Base-by-base conservation (phyloP, 2,329 filamentous ascomycete genomes). In the Exophiala viscosa region DNA sequence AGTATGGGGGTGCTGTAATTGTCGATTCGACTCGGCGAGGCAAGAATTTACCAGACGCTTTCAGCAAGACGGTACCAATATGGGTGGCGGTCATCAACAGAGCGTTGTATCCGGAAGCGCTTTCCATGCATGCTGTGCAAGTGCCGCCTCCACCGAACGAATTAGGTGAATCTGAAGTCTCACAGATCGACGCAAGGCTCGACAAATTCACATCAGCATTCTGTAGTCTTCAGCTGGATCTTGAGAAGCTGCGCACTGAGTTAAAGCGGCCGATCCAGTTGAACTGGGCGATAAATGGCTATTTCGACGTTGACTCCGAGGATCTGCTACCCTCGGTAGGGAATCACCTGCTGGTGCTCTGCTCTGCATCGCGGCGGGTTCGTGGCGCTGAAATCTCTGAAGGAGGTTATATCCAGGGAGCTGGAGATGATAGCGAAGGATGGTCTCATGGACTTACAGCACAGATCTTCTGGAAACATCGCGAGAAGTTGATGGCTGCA, bases 1-100 rank as follows among this genome's bases (percentile, higher is more conserved):
- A 73, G 50, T 66, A 82, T 69, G 52, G 60, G 71, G 74, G 51
- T 71, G 73, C 85, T 68, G 85, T 97, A 54, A 84, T 99, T 52
- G 87, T 97, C 39, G 93, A 99, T 71, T 96, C 90, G 20, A 99
- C 93, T 0, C 79, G 93, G 50, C 80, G 92, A 47, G 93, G 93
- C 8, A 97, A 97, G 74, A 84, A 82, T 62, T 95, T 97, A 84
- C 92, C 93, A 1, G 93, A 99, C 72, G 91, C 93, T 13, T 78
- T 99, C 14, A 90, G 87, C 63, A 96, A 96, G 70, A 97, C 93
- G 0, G 78, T 97, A 20, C 92, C 93, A 1, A 88, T 96, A 57
- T 99, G 93, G 93, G 91, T 88, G 69, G 83, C 86, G 57, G 88
- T 96, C 14, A 71, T 96, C 63, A 97, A 97, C 70, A 77, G 80